Percentiles rank a stretch among this genome's conserved stretches.
These are phyloP conservation scores for Plasmodium vinckei DNA, from an alignment of 169 alveolate genomes.

Conservation along the genomic window DNA sequence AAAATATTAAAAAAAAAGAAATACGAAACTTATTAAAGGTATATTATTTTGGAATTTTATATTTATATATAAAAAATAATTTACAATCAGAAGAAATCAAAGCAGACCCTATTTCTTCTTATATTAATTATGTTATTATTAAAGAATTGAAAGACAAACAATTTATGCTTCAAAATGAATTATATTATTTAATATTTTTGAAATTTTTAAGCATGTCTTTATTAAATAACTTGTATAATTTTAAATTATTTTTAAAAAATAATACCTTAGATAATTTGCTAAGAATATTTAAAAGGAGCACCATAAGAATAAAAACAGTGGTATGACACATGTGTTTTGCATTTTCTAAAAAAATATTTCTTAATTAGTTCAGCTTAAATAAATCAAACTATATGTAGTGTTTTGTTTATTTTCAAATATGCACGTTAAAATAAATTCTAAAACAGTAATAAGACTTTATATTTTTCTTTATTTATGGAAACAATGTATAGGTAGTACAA, in stretches of 20 bases:
- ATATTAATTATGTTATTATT: conserved; percentile 19
- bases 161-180: conserved; percentile 41
- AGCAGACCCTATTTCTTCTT: neutral
- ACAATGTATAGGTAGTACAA: conserved; percentile 9
- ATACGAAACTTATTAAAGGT: conserved; percentile 15
- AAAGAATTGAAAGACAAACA: conserved; percentile 36
- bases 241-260: conserved; percentile 21
- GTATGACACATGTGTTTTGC: too few relatives aligned
- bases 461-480: neutral
- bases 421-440: neutral
- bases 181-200: conserved; percentile 35
- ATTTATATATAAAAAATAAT: conserved; percentile 14
- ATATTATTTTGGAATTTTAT: conserved; percentile 51
- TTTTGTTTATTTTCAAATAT: neutral
- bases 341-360: too few relatives aligned
- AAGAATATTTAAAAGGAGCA: conserved; percentile 9
- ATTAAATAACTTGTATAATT: conserved; percentile 34
- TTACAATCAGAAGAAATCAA: conserved; percentile 1
- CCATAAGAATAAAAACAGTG: neutral
- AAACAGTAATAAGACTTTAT: neutral
- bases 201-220: conserved; percentile 42
- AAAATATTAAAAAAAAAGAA: conserved; percentile 23
- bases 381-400: too few relatives aligned
- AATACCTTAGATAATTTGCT: conserved; percentile 11
- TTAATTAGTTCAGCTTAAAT: too few relatives aligned